phyloP scores from a whole-genome alignment of 306 rosid species.

The Acmispon strigosus region DNA sequence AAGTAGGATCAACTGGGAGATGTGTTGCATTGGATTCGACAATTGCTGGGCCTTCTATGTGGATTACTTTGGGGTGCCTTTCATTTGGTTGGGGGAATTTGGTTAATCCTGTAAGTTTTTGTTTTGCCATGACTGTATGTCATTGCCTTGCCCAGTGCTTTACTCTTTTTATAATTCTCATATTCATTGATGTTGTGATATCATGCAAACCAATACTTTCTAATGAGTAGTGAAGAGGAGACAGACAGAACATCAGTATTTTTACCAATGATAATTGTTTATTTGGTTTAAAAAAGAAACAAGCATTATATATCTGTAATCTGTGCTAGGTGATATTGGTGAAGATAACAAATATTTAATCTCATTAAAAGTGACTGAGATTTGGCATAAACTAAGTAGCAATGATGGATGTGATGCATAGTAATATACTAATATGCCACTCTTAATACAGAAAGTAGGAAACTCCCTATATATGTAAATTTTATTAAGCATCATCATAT shows the following conservation, averaged over 20 bases:
- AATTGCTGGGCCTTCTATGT: conserved; percentile 56
- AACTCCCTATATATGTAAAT: too few relatives aligned
- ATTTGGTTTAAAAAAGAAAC: background rate
- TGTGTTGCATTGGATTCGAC: conserved; percentile 98
- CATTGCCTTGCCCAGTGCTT: background rate
- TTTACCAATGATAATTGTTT: background rate
- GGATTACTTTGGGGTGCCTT: conserved; percentile 88
- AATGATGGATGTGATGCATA: too few relatives aligned
- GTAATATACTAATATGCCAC: too few relatives aligned
- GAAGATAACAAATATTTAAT: background rate
- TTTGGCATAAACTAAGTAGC: conserved; percentile 3
- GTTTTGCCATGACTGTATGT: background rate
- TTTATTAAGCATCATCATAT: too few relatives aligned
- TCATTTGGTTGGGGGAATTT: conserved; percentile 88
- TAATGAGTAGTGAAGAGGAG: background rate
- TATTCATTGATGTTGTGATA: background rate
- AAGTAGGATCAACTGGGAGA: conserved; percentile 93
- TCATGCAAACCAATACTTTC: background rate
- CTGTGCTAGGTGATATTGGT: background rate
- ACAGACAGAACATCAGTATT: background rate
- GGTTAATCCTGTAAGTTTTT: conserved; percentile 84
- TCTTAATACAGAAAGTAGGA: too few relatives aligned
- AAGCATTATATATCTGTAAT: background rate
- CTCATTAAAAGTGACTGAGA: background rate
- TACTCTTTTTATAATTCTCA: background rate